These are phyloP conservation scores for Podospora pseudocomata DNA, from an alignment of 495 filamentous ascomycete genomes.

Conservation along the genomic window DNA sequence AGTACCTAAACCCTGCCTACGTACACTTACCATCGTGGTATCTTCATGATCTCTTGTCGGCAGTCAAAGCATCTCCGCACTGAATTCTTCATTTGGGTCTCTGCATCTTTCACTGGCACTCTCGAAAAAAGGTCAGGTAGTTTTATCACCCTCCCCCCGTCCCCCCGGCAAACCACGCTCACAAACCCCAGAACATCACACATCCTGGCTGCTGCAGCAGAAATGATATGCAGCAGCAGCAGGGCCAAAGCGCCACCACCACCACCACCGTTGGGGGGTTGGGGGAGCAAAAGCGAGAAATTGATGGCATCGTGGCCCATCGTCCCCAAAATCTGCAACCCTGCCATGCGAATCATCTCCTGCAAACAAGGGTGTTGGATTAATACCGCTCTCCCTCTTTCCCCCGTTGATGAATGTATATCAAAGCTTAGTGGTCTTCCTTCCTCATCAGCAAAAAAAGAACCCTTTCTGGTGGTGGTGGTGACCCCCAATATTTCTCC, in stretches of 20 bases:
- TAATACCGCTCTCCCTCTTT: not conserved
- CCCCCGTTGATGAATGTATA: not conserved
- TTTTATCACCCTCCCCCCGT: not conserved
- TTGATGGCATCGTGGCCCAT: not conserved
- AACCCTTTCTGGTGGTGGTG: not conserved
- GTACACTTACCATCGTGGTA: too few relatives aligned
- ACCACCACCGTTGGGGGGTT: conserved; percentile 6
- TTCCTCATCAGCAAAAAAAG: not conserved
- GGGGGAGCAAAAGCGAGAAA: not conserved
- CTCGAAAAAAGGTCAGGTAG: not conserved
- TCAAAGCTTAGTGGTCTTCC: not conserved
- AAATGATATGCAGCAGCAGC: conserved; percentile 25
- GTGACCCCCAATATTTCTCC: not conserved
- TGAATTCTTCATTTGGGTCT: not conserved
- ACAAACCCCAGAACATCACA: not conserved
- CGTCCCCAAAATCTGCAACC: not conserved
- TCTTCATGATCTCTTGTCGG: too few relatives aligned
- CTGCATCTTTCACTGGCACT: not conserved
- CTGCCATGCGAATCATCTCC: not conserved
- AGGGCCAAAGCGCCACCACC: conserved; percentile 11
- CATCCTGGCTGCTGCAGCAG: conserved; percentile 21
- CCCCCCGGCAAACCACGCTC: conserved; percentile 4
- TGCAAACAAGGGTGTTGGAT: not conserved
- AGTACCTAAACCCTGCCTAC: too few relatives aligned
- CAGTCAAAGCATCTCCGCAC: too few relatives aligned